These are phyloP conservation scores for Fusarium heterosporum DNA, from an alignment of 2,329 filamentous ascomycete species.

Conservation along the genomic window DNA sequence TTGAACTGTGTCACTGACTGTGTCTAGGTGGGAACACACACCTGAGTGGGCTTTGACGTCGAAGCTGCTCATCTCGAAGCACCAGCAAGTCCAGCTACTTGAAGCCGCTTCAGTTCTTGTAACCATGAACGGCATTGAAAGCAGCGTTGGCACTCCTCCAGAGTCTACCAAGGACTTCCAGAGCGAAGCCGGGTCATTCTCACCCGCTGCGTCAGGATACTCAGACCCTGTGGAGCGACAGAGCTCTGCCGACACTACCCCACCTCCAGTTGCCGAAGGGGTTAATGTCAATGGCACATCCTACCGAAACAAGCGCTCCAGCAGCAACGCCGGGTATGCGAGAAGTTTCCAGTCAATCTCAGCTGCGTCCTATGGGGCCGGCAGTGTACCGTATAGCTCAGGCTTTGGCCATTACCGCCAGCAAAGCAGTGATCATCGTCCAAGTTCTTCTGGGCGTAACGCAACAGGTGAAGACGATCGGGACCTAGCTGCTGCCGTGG, in stretches of 20 bases:
- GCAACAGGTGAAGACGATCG: conserved; percentile 83
- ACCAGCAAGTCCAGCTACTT: conserved; percentile 97
- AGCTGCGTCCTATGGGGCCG: conserved; percentile 62
- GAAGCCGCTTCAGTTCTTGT: conserved; percentile 97
- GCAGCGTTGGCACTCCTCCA: conserved; percentile 69
- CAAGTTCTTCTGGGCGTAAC: conserved; percentile 82
- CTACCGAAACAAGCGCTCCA: conserved; percentile 70
- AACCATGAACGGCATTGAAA: conserved; percentile 77
- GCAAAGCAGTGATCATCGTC: conserved; percentile 79
- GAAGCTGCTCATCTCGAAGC: conserved; percentile 98
- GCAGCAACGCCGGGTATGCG: conserved; percentile 69
- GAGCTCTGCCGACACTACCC: conserved; percentile 93
- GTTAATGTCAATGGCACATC: conserved; percentile 64
- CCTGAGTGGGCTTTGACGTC: conserved; percentile 98
- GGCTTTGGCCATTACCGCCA: conserved; percentile 73
- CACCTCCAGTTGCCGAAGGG: conserved; percentile 80
- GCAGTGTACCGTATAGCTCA: conserved; percentile 61
- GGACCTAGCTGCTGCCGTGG: conserved; percentile 89
- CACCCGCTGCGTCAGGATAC: conserved; percentile 82
- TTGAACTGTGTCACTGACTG: conserved; percentile 47
- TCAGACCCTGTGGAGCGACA: conserved; percentile 81
- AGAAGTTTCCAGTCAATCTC: conserved; percentile 84
- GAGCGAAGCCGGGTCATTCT: conserved; percentile 85
- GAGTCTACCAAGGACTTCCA: conserved; percentile 75
- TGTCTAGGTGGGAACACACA: conserved; percentile 94